Evolutionary conservation across 2,329 filamentous ascomycete genomes (phyloP).

Genomic region (Ustulina deusta): DNA sequence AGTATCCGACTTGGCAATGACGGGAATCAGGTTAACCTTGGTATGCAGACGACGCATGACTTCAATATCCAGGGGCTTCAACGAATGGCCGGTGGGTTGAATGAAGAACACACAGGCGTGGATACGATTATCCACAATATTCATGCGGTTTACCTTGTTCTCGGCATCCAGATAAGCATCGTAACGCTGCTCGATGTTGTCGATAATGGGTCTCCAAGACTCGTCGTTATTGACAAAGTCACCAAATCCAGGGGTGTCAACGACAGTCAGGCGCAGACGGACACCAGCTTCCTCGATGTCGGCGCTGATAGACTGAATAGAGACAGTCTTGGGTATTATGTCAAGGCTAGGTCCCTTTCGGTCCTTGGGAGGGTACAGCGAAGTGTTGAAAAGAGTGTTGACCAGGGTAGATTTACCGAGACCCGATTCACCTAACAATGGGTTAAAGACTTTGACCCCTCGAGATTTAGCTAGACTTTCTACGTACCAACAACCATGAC

Average conservation of each 20-base stretch:
- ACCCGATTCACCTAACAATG: constrained; percentile 87
- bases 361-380: constrained; percentile 97
- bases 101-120: constrained; percentile 99
- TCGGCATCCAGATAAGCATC: constrained; percentile 98
- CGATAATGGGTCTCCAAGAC: constrained; percentile 98
- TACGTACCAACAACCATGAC: constrained; percentile 98
- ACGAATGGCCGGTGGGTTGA: constrained; percentile 96
- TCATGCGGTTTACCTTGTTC: constrained; percentile 99
- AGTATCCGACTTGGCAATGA: constrained; percentile 98
- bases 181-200: constrained; percentile 99
- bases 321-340: constrained; percentile 97
- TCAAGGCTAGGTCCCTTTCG: constrained; percentile 97
- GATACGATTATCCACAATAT: constrained; percentile 99
- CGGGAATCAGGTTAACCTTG: constrained; percentile 99
- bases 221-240: constrained; percentile 99
- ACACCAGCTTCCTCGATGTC: constrained; percentile 99
- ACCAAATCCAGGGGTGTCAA: constrained; percentile 97
- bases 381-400: constrained; percentile 99
- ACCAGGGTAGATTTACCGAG: constrained; percentile 99
- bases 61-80: constrained; percentile 98
- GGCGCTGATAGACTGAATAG: constrained; percentile 93
- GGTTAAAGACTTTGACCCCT: neutral
- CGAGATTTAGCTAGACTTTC: neutral
- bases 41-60: constrained; percentile 99
- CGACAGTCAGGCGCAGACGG: constrained; percentile 93